phyloP scores from a whole-genome alignment of 2,329 filamentous ascomycete genomes.

The Phyllosticta citriasiana region DNA sequence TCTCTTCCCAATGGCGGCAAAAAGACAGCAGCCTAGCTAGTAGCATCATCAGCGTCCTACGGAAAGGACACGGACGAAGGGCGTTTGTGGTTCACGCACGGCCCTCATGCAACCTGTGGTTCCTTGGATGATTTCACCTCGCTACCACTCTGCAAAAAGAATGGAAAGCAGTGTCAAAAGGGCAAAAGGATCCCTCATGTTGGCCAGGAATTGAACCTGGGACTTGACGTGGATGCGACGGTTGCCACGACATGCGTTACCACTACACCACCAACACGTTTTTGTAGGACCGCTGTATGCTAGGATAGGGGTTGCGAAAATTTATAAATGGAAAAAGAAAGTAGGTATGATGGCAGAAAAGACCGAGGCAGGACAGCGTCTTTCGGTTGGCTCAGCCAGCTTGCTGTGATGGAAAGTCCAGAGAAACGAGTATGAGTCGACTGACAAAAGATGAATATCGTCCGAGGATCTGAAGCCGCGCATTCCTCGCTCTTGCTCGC shows the following conservation, averaged over 20 bases:
- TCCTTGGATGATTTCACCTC: neutral
- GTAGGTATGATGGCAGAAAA: neutral
- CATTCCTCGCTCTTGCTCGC: too few relatives aligned
- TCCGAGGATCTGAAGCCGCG: too few relatives aligned
- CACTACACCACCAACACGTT: neutral
- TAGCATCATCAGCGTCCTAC: neutral
- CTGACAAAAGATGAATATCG: too few relatives aligned
- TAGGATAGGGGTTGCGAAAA: neutral
- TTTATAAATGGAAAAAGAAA: neutral
- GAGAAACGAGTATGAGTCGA: too few relatives aligned
- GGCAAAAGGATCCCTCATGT: neutral
- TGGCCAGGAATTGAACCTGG: neutral
- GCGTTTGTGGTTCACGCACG: neutral
- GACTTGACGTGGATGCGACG: neutral
- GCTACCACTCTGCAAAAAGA: neutral
- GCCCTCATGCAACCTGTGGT: too few relatives aligned
- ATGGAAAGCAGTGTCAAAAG: neutral
- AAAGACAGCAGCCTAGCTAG: too few relatives aligned
- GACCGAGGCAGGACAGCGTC: neutral
- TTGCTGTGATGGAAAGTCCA: too few relatives aligned
- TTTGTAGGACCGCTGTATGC: neutral
- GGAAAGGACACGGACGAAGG: neutral
- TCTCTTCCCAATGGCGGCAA: too few relatives aligned
- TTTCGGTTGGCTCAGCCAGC: too few relatives aligned
- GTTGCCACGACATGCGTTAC: neutral